Evolutionary conservation across 1,139 yeast genomes (phyloP), one percentile per base, ranked within the genome.

Genomic region (Kodamaea plutei): DNA sequence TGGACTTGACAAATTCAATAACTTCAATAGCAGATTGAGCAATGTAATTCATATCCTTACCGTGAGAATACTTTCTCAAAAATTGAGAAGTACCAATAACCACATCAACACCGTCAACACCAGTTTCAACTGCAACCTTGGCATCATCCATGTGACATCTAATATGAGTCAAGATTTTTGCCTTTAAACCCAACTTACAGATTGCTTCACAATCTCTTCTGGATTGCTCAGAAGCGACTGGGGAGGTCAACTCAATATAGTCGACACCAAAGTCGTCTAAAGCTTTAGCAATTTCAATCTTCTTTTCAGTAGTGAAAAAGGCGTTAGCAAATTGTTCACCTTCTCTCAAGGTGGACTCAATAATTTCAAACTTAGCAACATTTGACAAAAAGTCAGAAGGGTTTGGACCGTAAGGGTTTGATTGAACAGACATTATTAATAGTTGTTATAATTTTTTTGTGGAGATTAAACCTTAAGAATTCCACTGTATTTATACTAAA

Each of bases 111-210:
- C 98, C 98, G 57, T 91, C 97, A 38, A 91, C 97, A 58, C 98
- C 97, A 27, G 97, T 91, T 56, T 87, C 89, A 20, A 91, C 98
- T 3, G 98, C 98, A 36, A 91, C 84, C 56, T 83, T 75, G 41
- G 97, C 98, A 53, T 91, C 98, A 58, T 91, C 97, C 97, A 91
- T 89, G 61, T 89, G 96, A 64, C 98, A 91, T 66, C 96, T 79
- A 50, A 89, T 89, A 59, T 89, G 96, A 31, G 83, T 76, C 50
- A 89, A 75, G 43, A 89, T 87, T 70, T 91, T 91, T 44, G 97
- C 93, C 69, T 84, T 88, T 58, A 91, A 79, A 3, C 97, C 97
- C 47, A 91, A 74, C 70, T 91, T 89, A 73, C 97, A 91, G 48
- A 91, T 91, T 39, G 96, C 97, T 67, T 91, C 96, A 71, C 97